These are phyloP conservation scores for Candida boidinii DNA, from an alignment of 805 yeast species.

Conservation along the genomic window DNA sequence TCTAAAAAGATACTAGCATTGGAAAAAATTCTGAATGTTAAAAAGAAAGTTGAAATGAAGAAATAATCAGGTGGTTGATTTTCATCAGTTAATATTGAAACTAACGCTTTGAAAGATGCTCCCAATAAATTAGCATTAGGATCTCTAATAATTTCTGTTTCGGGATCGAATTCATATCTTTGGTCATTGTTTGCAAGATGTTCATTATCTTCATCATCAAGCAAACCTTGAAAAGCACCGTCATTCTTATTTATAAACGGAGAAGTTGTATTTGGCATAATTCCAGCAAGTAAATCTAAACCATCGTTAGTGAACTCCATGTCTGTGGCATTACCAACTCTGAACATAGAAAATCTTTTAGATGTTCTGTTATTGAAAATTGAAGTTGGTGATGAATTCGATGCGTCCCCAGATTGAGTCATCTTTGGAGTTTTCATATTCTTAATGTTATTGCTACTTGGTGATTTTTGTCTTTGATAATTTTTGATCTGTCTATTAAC, in stretches of 20 bases:
- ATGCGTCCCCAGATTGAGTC: conserved; percentile 10
- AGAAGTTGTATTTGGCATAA: conserved; percentile 15
- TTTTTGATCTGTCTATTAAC: conserved; percentile 20
- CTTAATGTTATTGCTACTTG: conserved; percentile 18
- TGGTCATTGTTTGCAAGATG: neutral
- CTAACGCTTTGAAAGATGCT: conserved; percentile 62
- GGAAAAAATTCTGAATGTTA: conserved; percentile 68
- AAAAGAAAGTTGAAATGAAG: conserved; percentile 64
- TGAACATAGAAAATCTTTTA: conserved; percentile 41
- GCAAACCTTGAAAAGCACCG: conserved; percentile 14
- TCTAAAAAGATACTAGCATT: conserved; percentile 59
- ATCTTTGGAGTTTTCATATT: conserved; percentile 13
- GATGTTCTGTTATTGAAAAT: conserved; percentile 16
- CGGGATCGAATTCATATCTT: conserved; percentile 10
- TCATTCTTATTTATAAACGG: conserved; percentile 20
- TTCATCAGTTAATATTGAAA: conserved; percentile 61
- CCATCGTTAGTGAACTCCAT: conserved; percentile 41
- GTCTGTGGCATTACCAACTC: conserved; percentile 42
- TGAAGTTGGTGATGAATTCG: neutral
- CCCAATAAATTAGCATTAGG: conserved; percentile 47
- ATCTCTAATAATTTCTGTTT: conserved; percentile 43
- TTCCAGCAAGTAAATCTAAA: conserved; percentile 29
- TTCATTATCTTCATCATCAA: conserved; percentile 5
- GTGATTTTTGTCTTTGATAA: conserved; percentile 12
- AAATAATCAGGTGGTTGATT: conserved; percentile 54